phyloP scores from a whole-genome alignment of 768 basidiomycete species.

The Pulveroboletus sp. region DNA sequence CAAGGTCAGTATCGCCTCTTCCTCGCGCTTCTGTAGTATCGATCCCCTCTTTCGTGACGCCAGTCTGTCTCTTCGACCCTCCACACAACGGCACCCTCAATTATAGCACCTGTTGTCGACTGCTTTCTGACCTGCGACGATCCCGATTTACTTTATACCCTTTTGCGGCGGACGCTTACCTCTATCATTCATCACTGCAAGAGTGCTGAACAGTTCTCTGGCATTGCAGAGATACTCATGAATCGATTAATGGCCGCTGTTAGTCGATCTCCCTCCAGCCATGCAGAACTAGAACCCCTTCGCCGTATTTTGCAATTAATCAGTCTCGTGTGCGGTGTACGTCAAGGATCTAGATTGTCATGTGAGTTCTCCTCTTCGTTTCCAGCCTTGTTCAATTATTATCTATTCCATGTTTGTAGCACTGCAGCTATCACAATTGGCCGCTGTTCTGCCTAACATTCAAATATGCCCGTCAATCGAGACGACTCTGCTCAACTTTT shows the following conservation, averaged over 20 bases:
- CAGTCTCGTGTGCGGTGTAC: conserved; percentile 55
- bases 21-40: background rate
- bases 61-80: conserved; percentile 81
- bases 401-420: conserved; percentile 20
- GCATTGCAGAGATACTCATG: conserved; percentile 52
- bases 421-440: conserved; percentile 35
- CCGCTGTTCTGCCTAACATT: conserved; percentile 29
- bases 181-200: conserved; percentile 83
- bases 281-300: conserved; percentile 35
- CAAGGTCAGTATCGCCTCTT: conserved; percentile 47
- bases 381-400: conserved; percentile 2
- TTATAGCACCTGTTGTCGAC: conserved; percentile 55
- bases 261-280: background rate
- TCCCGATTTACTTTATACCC: conserved; percentile 44
- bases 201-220: conserved; percentile 57
- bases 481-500: conserved; percentile 31
- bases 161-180: conserved; percentile 71
- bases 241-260: conserved; percentile 31
- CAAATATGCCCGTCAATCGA: conserved; percentile 27
- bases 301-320: conserved; percentile 54
- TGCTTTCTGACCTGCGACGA: conserved; percentile 45
- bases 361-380: conserved; percentile 38
- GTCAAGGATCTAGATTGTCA: conserved; percentile 65
- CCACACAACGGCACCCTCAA: conserved; percentile 67
- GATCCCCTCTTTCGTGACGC: background rate